Base-by-base conservation (phyloP, 1,139 yeast genomes). In the Kodamaea plutei region DNA sequence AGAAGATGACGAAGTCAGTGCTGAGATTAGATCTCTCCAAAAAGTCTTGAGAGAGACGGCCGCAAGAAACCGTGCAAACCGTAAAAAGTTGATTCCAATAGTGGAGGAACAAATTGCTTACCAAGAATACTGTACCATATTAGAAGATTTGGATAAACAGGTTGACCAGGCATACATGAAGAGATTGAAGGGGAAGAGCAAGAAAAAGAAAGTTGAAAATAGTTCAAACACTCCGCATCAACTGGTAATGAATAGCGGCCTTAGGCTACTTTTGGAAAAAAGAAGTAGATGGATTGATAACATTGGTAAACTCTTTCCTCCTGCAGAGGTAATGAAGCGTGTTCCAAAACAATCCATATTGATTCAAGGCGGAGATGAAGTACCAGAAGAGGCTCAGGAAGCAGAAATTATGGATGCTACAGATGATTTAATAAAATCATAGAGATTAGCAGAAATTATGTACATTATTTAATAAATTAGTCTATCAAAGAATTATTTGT, bases 1-100 rank as follows among this genome's bases (percentile, higher is more conserved):
- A 40, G 96, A 93, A 53, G 99, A 93, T 55, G 98, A 93, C 56
- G 98, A 93, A 55, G 78, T 93, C 6, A 82, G 95, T 41, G 79
- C 83, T 1, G 97, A 91, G 49, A 64, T 91, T 40, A 68, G 98
- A 39, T 56, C 60, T 15, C 61, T 89, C 31, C 97, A 93, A 51
- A 63, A 64, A 27, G 79, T 84, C 38, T 63, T 93, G 36, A 74
- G 72, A 39, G 73, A 69, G 17, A 79, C 82, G 0, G 73, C 80
- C 3, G 65, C 63, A 17, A 64, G 76, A 35, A 91, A 93, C 52
- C 72, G 79, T 38, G 75, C 73, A 36, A 69, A 89, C 39, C 84
- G 84, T 51, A 72, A 76, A 41, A 62, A 66, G 26, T 55, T 93
- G 30, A 61, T 80, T 16, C 94, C 95, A 1, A 47, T 82, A 1